Conservation (phyloP, 176 grass and related monocot genomes). For the Dendrocalamus sinicus region DNA sequence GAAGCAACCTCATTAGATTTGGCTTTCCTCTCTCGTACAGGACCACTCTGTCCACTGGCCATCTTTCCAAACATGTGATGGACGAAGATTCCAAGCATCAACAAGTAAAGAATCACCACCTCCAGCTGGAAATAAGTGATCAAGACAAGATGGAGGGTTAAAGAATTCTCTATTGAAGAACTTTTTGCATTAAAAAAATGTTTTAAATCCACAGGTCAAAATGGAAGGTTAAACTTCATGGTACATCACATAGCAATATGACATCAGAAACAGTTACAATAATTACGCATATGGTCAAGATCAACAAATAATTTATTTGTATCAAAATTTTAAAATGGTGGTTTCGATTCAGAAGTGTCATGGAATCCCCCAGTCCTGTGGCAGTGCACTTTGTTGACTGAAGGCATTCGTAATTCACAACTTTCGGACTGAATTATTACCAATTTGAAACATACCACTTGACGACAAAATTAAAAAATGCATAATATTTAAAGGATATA, state of each 20-base stretch:
- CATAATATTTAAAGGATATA: background rate
- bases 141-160: slow-evolving; percentile 17
- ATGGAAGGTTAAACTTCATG: slow-evolving; percentile 10
- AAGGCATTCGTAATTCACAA: background rate
- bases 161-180: slow-evolving; percentile 23
- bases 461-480: background rate
- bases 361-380: background rate
- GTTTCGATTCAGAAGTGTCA: slow-evolving; percentile 20
- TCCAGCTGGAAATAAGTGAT: slow-evolving; percentile 49
- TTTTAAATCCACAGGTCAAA: slow-evolving; percentile 16
- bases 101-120: slow-evolving; percentile 59
- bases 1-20: slow-evolving; percentile 69
- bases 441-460: background rate
- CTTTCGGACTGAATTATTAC: slow-evolving; percentile 6
- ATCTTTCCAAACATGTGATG: slow-evolving; percentile 90
- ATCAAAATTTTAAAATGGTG: slow-evolving; percentile 1
- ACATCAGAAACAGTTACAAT: background rate
- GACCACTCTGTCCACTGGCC: slow-evolving; percentile 74
- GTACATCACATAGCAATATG: slow-evolving; percentile 1
- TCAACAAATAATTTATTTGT: background rate
- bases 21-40: slow-evolving; percentile 54
- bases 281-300: slow-evolving; percentile 10
- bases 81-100: slow-evolving; percentile 77
- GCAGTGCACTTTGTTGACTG: background rate
- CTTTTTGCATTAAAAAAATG: background rate